These are phyloP conservation scores for Immersiporthe knoxdaviesiana DNA, from an alignment of 2,329 filamentous ascomycete genomes.

Conservation along the genomic window DNA sequence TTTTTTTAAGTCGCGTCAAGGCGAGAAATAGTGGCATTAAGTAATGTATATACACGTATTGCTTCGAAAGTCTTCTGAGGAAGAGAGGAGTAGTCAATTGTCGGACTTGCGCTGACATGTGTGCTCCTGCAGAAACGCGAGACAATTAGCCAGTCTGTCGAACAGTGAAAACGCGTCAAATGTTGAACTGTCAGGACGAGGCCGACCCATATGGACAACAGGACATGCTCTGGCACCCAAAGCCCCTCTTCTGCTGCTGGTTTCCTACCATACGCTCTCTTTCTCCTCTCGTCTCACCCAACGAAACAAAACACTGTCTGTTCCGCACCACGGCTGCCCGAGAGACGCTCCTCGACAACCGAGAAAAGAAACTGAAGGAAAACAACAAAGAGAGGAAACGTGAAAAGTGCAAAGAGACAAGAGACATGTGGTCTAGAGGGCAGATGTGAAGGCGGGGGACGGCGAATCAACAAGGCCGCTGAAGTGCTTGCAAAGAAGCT, in stretches of 20 bases:
- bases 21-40: neutral
- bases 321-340: no score
- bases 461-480: no score
- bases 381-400: neutral
- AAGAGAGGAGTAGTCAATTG: no score
- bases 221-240: neutral
- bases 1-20: neutral
- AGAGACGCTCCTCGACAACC: neutral
- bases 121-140: neutral
- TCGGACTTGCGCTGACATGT: neutral
- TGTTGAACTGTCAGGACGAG: neutral
- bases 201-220: neutral
- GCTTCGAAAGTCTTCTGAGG: no score
- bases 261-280: no score
- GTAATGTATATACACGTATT: no score
- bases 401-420: neutral
- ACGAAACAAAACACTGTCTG: neutral
- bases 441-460: neutral
- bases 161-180: neutral
- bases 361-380: neutral
- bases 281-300: no score
- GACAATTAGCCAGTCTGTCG: neutral
- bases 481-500: no score
- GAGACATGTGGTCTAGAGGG: neutral
- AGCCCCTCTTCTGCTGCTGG: no score